Percentiles rank a stretch among this genome's conserved stretches.
Evolutionary conservation across 768 basidiomycete species (phyloP).

Genomic region (Termitomyces sp.): DNA sequence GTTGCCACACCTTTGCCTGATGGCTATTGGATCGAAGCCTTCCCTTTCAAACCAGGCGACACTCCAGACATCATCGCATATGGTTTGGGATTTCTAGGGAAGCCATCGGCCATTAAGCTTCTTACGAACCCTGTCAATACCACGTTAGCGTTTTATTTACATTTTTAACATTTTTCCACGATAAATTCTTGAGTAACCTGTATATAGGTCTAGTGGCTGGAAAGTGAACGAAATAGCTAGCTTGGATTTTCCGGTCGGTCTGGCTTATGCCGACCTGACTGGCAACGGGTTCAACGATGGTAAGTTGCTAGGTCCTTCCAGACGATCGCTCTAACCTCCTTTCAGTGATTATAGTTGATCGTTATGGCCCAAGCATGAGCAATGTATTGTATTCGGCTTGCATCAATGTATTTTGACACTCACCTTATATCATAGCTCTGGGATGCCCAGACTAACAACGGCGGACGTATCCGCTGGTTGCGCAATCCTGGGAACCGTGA

Average conservation of each 20-base stretch:
- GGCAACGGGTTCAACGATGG: neutral
- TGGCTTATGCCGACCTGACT: neutral
- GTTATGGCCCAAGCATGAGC: neutral
- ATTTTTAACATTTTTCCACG: no score
- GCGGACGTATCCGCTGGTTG: neutral
- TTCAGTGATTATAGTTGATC: neutral
- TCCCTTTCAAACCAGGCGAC: neutral
- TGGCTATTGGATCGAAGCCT: neutral
- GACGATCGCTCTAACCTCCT: neutral
- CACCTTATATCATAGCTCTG: neutral
- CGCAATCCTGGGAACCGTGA: neutral
- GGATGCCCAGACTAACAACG: neutral
- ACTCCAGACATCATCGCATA: neutral
- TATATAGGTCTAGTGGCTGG: neutral
- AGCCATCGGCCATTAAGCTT: neutral
- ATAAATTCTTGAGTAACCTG: no score
- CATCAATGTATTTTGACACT: neutral
- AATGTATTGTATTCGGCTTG: neutral
- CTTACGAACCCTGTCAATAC: neutral
- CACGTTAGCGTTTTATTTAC: neutral
- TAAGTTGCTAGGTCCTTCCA: neutral
- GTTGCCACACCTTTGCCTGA: neutral
- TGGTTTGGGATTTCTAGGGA: neutral
- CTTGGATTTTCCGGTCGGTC: neutral
- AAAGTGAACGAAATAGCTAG: neutral